A percentile compares a stretch with the other conserved stretches of the same genome.
These are phyloP conservation scores for Claviceps pazoutovae DNA, from an alignment of 2,329 filamentous ascomycete genomes.

Conservation along the genomic window DNA sequence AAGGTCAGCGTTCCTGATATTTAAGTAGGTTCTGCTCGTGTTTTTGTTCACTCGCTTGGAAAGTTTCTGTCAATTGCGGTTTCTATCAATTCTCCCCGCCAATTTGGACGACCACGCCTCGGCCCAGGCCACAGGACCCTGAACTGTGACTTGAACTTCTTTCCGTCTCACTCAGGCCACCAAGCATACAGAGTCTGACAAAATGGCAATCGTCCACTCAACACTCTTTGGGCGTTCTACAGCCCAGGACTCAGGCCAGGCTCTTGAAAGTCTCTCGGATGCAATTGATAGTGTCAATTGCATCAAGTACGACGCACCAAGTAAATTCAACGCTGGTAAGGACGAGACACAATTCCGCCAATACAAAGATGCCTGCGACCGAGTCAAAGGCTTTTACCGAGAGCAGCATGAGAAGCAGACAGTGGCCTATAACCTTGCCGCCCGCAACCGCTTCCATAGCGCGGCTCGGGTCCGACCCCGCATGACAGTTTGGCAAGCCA, in stretches of 20 bases:
- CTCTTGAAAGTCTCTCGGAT: constrained; percentile 36
- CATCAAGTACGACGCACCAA: constrained; percentile 35
- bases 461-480: constrained; percentile 47
- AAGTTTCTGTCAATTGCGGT: neutral
- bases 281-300: constrained; percentile 38
- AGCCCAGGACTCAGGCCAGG: constrained; percentile 11
- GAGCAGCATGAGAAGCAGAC: constrained; percentile 61
- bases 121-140: neutral
- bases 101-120: neutral
- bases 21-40: neutral
- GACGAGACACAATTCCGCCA: constrained; percentile 72
- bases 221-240: constrained; percentile 10
- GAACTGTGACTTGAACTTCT: neutral
- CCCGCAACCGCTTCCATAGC: constrained; percentile 45
- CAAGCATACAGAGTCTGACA: neutral
- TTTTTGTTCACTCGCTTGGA: neutral
- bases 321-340: constrained; percentile 59
- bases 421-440: constrained; percentile 71
- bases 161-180: neutral
- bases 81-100: neutral
- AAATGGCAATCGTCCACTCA: constrained; percentile 14
- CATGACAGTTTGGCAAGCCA: constrained; percentile 83
- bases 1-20: neutral
- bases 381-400: constrained; percentile 76
- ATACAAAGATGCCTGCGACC: constrained; percentile 70